Evolutionary conservation across 2,329 filamentous ascomycete species (phyloP).

Genomic region (Domatiomyces globalis): DNA sequence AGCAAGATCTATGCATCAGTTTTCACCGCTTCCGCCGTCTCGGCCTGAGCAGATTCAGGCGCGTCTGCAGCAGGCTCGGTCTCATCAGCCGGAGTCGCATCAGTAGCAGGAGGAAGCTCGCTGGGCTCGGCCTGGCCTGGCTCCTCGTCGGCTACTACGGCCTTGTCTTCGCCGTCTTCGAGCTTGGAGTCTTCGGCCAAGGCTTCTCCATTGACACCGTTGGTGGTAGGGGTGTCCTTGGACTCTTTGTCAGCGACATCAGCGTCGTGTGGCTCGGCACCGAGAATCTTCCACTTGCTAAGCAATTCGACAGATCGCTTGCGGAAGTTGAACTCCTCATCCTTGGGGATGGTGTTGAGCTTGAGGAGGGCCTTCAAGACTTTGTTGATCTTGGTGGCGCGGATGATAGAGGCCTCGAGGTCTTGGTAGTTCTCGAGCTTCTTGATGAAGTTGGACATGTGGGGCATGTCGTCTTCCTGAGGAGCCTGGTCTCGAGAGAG

Average conservation of each 20-base stretch:
- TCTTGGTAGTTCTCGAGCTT: conserved; percentile 68
- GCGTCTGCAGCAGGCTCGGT: conserved; percentile 15
- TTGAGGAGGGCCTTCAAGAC: conserved; percentile 91
- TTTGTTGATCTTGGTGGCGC: conserved; percentile 94
- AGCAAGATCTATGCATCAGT: conserved; percentile 8
- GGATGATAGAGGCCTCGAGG: conserved; percentile 78
- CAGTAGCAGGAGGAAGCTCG: conserved; percentile 20
- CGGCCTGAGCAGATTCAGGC: conserved; percentile 12
- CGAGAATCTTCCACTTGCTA: conserved; percentile 77
- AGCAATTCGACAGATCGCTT: conserved; percentile 63
- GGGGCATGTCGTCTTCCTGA: conserved; percentile 52
- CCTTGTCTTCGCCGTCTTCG: conserved; percentile 9
- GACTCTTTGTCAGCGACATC: conserved; percentile 27
- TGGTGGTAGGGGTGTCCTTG: conserved; percentile 27
- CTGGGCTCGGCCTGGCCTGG: conserved; percentile 11
- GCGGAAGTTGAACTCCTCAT: conserved; percentile 84
- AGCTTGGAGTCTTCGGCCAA: conserved; percentile 23
- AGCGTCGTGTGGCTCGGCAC: conserved; percentile 38
- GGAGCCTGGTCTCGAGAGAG: conserved; percentile 70
- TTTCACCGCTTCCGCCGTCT: conserved; percentile 16
- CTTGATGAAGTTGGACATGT: conserved; percentile 34
- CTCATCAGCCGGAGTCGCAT: conserved; percentile 24
- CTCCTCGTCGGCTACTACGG: conserved; percentile 14
- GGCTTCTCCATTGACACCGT: conserved; percentile 23
- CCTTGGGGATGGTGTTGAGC: conserved; percentile 67